phyloP scores from a whole-genome alignment of 2,329 filamentous ascomycete genomes.

The Penicillium sumatraense region DNA sequence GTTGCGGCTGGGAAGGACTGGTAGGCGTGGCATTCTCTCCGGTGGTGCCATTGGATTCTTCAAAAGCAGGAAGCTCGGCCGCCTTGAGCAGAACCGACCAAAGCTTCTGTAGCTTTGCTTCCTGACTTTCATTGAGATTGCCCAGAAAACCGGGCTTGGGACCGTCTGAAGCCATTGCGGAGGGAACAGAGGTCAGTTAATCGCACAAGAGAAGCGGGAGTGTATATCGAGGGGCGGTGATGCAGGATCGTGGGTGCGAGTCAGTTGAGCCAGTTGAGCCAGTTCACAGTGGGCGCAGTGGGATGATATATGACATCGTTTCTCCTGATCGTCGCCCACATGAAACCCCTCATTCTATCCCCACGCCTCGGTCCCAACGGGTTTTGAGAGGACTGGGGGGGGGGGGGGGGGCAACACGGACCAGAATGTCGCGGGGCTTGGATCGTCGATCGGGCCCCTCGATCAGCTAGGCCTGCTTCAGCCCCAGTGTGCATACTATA shows the following conservation, averaged over 20 bases:
- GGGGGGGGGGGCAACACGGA: neutral
- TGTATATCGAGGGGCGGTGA: neutral
- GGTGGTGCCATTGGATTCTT: conserved; percentile 52
- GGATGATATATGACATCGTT: neutral
- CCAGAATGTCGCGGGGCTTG: neutral
- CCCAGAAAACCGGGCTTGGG: conserved; percentile 69
- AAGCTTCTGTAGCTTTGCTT: conserved; percentile 82
- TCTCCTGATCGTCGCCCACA: conserved; percentile 5
- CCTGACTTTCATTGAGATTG: conserved; percentile 82
- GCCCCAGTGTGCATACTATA: neutral
- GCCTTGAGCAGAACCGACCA: conserved; percentile 78
- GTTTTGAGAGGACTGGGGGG: neutral
- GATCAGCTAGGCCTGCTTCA: neutral
- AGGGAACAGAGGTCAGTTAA: neutral
- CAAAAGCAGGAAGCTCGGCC: conserved; percentile 64
- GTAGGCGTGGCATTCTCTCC: conserved; percentile 32
- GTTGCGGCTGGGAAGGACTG: conserved; percentile 35
- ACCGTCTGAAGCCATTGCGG: conserved; percentile 22
- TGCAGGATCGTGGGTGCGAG: neutral
- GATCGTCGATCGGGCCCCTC: conserved; percentile 1
- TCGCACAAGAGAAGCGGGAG: neutral
- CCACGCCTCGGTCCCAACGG: conserved; percentile 4
- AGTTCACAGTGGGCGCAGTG: neutral
- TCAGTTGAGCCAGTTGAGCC: neutral
- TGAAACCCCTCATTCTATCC: neutral